Evolutionary conservation across 352 stramenopile species (phyloP), one percentile per base, ranked within the genome.

Genomic region (Globisporangium parvum): DNA sequence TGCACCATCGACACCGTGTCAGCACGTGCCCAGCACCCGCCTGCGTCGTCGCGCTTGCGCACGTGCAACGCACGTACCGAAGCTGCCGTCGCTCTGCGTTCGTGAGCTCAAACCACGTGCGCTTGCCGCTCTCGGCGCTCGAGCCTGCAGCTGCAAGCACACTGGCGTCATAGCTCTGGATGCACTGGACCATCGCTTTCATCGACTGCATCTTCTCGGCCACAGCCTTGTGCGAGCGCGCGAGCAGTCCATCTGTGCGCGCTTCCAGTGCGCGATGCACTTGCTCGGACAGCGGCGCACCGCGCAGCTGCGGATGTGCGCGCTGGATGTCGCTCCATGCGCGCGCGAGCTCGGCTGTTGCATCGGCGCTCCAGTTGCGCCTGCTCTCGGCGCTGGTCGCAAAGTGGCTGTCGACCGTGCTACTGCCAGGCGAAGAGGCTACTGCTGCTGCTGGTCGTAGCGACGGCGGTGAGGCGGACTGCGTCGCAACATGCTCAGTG

Each of bases 181-280:
- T 81, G 45, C 85, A 85, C 10, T 73, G 67, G 51, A 82, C 84
- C 78, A 88, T 88, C 42, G 86, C 73, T 47, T 79, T 84, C 71
- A 86, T 88, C n/a, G 65, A 80, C 60, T 86, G 77, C 77, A 88
- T 85, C 50, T 86, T 86, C 62, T 88, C 77, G 47, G 83, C 77
- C 28, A 86, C 73, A 20, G 78, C 75, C 40, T 88, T 86, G 3
- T 37, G 6, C 3, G 31, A 37, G 31, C 31, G 31, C 6, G 31
- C 6, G 31, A 37, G 31, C 11, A 6, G 31, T 37, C 31, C 31
- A 37, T 37, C 1, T 12, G 9, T 37, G 9, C 31, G 31, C 31
- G 6, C 6, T 12, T 37, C 31, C 31, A 37, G 31, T 12, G 0
- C 6, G 31, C 31, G 31, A 37, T 37, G 11, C 31, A 37, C 31